A percentile compares a stretch with the other conserved stretches of the same genome.
phyloP scores from a whole-genome alignment of 148 eudicot genomes.

The Simmondsia chinensis region DNA sequence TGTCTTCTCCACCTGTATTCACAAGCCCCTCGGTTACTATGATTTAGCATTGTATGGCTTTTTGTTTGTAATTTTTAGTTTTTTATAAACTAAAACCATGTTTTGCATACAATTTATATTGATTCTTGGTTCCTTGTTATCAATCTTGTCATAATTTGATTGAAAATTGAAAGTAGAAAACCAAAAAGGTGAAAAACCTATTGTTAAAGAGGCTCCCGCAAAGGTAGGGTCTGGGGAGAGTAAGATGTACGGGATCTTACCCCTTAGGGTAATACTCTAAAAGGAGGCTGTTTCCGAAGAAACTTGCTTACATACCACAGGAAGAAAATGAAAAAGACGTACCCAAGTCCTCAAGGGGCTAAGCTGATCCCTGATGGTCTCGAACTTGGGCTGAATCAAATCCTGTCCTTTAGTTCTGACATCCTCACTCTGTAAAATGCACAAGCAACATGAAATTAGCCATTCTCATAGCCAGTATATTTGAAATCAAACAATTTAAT shows the following conservation, averaged over 20 bases:
- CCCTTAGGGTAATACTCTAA: constrained; percentile 4
- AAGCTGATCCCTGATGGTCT: constrained; percentile 45
- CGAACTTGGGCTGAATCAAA: constrained; percentile 43
- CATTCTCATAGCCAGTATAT: background rate
- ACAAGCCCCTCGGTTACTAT: too few species aligned
- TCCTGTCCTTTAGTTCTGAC: constrained; percentile 55
- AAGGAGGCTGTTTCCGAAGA: background rate
- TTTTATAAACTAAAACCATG: too few species aligned
- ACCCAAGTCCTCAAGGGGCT: constrained; percentile 67
- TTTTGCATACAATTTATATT: too few species aligned
- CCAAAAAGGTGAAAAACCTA: too few species aligned
- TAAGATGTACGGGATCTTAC: too few species aligned
- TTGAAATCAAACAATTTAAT: background rate
- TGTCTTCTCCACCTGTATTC: constrained; percentile 46
- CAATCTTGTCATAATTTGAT: too few species aligned
- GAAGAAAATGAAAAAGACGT: constrained; percentile 7
- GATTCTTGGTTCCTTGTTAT: too few species aligned
- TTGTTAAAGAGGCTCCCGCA: too few species aligned
- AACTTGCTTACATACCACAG: background rate
- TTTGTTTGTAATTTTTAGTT: too few species aligned
- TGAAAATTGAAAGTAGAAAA: too few species aligned
- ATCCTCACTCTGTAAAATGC: constrained; percentile 39
- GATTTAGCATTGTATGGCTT: too few species aligned
- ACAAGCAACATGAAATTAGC: background rate
- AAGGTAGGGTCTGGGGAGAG: too few species aligned